phyloP scores from a whole-genome alignment of 2,329 filamentous ascomycete species.

The Diaporthe ampelina region DNA sequence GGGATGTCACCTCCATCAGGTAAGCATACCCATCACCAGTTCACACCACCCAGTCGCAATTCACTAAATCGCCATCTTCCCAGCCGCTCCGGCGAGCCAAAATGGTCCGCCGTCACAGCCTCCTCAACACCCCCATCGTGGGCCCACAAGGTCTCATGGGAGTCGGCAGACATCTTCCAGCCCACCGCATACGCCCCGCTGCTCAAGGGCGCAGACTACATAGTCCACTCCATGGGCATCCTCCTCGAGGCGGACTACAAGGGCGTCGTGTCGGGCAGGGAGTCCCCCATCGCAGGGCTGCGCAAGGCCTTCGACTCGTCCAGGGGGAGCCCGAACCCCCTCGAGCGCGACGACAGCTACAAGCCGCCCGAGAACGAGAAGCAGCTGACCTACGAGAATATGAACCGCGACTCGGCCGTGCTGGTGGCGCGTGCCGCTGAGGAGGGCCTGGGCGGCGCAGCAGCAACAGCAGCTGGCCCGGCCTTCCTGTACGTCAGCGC shows the following conservation, averaged over 20 bases:
- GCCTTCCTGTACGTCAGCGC: constrained; percentile 93
- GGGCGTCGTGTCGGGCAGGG: constrained; percentile 84
- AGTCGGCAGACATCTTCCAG: constrained; percentile 87
- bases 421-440: constrained; percentile 86
- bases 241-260: constrained; percentile 99
- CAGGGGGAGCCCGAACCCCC: constrained; percentile 75
- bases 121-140: constrained; percentile 80
- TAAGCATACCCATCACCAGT: constrained; percentile 55
- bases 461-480: not conserved
- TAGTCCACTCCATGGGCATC: constrained; percentile 96
- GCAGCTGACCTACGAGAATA: constrained; percentile 94
- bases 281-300: constrained; percentile 84
- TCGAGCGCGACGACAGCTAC: constrained; percentile 74
- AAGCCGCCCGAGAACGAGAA: constrained; percentile 76
- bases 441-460: constrained; percentile 68
- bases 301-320: constrained; percentile 81
- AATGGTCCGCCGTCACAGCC: constrained; percentile 85
- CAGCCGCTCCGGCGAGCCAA: constrained; percentile 91
- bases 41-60: too few species aligned
- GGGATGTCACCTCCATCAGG: constrained; percentile 95
- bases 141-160: constrained; percentile 88
- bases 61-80: constrained; percentile 36
- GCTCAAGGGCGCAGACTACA: constrained; percentile 82
- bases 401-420: constrained; percentile 94
- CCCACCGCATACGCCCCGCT: constrained; percentile 84